These are phyloP conservation scores for Didymosphaeria variabile DNA, from an alignment of 2,329 filamentous ascomycete genomes.

Conservation along the genomic window DNA sequence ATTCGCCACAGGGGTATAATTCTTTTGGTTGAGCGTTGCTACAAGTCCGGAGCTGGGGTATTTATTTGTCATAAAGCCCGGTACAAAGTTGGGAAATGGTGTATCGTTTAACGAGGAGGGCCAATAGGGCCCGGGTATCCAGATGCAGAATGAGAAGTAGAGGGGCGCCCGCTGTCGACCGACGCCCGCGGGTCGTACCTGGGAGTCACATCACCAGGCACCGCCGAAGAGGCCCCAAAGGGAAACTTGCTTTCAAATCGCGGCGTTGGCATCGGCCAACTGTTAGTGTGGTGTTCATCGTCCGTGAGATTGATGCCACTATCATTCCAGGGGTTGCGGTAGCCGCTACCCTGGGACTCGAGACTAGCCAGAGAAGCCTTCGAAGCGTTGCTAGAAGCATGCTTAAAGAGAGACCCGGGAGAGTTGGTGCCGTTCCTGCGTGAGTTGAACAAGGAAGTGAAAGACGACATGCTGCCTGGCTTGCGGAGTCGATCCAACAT, in stretches of 20 bases:
- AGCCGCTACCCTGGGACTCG: conserved; percentile 92
- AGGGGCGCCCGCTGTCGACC: conserved; percentile 89
- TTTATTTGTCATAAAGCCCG: conserved; percentile 48
- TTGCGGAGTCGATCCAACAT: conserved; percentile 94
- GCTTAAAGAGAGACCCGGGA: conserved; percentile 82
- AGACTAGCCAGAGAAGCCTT: conserved; percentile 96
- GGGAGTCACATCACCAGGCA: conserved; percentile 81
- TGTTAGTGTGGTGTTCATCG: conserved; percentile 69
- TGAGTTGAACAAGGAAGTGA: conserved; percentile 93
- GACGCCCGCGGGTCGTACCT: conserved; percentile 85
- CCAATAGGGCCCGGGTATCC: conserved; percentile 94
- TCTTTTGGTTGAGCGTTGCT: conserved; percentile 50
- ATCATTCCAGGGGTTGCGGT: conserved; percentile 98
- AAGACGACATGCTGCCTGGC: conserved; percentile 91
- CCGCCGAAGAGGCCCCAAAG: conserved; percentile 61
- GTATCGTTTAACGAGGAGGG: conserved; percentile 79
- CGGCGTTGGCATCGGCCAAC: conserved; percentile 51
- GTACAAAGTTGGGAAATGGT: conserved; percentile 46
- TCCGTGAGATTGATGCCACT: conserved; percentile 94
- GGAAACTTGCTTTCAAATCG: conserved; percentile 69
- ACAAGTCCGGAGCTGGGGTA: conserved; percentile 42
- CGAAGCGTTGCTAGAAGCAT: conserved; percentile 84
- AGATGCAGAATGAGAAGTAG: conserved; percentile 96
- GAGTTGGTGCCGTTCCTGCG: conserved; percentile 93
- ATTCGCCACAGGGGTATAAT: conserved; percentile 52